Conservation (phyloP, 495 filamentous ascomycete species). For the Penicillium salamii region DNA sequence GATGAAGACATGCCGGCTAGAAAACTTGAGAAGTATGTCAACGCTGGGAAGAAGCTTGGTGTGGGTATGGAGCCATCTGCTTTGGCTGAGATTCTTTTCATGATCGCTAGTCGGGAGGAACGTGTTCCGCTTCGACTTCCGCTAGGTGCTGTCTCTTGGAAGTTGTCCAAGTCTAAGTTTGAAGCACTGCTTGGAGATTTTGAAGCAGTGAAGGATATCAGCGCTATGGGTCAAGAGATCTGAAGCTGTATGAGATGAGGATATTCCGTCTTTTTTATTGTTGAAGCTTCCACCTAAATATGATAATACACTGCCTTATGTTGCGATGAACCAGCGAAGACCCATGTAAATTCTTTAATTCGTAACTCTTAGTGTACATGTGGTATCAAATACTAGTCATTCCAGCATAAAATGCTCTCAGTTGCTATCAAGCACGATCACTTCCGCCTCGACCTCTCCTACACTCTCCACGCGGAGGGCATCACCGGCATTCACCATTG, state of each 20-base stretch:
- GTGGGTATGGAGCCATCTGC: constrained; percentile 33
- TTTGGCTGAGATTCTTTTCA: constrained; percentile 37
- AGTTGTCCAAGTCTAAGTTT: constrained; percentile 17
- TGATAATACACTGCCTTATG: no score
- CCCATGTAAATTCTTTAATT: no score
- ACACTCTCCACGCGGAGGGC: constrained; percentile 58
- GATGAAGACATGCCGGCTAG: constrained; percentile 34
- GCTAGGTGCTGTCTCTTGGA: constrained; percentile 42
- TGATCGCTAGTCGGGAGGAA: constrained; percentile 29
- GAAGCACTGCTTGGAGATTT: constrained; percentile 25
- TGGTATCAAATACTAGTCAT: no score
- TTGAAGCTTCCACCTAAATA: no score
- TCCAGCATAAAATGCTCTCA: background rate
- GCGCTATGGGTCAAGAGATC: constrained; percentile 3
- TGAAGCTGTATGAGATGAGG: no score
- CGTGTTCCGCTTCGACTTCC: constrained; percentile 43
- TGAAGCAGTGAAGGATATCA: constrained; percentile 24
- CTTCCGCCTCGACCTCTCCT: constrained; percentile 65
- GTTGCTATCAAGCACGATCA: constrained; percentile 59
- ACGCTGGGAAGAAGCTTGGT: constrained; percentile 23
- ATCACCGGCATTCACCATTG: constrained; percentile 54
- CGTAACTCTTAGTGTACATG: no score
- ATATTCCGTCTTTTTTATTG: no score
- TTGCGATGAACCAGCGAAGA: no score
- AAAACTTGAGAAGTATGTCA: constrained; percentile 30